phyloP scores from a whole-genome alignment of 2,329 filamentous ascomycete genomes.

The Hypomyces perniciosus region DNA sequence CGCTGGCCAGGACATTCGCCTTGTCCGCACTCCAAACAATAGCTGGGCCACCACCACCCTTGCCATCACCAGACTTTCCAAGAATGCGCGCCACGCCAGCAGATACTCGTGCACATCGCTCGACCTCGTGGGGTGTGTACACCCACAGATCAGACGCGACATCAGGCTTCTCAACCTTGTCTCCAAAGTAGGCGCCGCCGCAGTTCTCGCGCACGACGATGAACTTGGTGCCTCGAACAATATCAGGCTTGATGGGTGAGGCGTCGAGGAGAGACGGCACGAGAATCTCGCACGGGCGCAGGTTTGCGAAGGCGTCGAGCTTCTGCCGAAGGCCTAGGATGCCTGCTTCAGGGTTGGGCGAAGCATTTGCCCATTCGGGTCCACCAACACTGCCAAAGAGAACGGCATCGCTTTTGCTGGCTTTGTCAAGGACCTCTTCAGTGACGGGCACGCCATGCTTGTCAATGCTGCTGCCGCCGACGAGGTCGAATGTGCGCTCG shows the following conservation, averaged over 20 bases:
- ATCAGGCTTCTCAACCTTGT: slow-evolving; percentile 38
- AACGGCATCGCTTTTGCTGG: slow-evolving; percentile 36
- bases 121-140: slow-evolving; percentile 39
- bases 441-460: slow-evolving; percentile 39
- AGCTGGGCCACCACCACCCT: slow-evolving; percentile 26
- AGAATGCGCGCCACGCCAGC: slow-evolving; percentile 37
- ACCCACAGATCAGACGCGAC: slow-evolving; percentile 43
- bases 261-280: slow-evolving; percentile 34
- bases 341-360: slow-evolving; percentile 40
- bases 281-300: slow-evolving; percentile 43
- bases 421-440: slow-evolving; percentile 36
- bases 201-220: slow-evolving; percentile 46
- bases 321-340: slow-evolving; percentile 34
- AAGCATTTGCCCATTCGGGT: slow-evolving; percentile 37
- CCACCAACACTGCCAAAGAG: slow-evolving; percentile 44
- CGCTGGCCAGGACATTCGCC: slow-evolving; percentile 46
- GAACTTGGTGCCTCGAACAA: slow-evolving; percentile 41
- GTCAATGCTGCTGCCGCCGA: slow-evolving; percentile 36
- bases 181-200: slow-evolving; percentile 44
- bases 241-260: slow-evolving; percentile 39
- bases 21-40: slow-evolving; percentile 45
- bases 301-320: slow-evolving; percentile 44
- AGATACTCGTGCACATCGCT: slow-evolving; percentile 41
- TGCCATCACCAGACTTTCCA: slow-evolving; percentile 19
- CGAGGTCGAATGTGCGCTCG: slow-evolving; percentile 22